Evolutionary conservation across 192 early-diverging fungal genomes (phyloP), one percentile per base, ranked within the genome.

Genomic region (Coemansia sp.): DNA sequence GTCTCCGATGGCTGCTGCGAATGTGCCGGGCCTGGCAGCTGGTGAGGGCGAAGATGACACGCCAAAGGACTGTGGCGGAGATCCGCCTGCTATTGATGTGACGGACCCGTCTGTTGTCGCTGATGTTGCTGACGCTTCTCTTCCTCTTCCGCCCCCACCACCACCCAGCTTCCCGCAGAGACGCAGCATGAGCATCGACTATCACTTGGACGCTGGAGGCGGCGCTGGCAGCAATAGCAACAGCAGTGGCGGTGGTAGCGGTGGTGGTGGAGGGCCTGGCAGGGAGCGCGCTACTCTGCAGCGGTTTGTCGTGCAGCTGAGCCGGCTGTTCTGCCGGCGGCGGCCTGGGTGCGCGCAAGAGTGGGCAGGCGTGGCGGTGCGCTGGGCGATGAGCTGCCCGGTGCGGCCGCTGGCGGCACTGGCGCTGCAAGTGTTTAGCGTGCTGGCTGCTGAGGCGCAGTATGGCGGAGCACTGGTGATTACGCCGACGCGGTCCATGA

Each of bases 301-400:
- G 36, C 61, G 67, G 29, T 68, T 82, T 29, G 43, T 77, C 14
- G 68, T 60, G 64, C 67, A 67, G 39, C 38, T 77, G 60, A 68
- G 67, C 58, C 70, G 71, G 22, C 58, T 81, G 19, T 81, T 81
- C 62, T 45, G 70, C 7, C 36, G 60, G 40, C 69, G 65, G 19
- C 65, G 32, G 11, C 14, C 70, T 10, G 70, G 67, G 7, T 76
- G 69, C 35, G 79, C 73, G 37, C 79, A 82, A 37, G 49, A 42
- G 8, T 76, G 71, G 76, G 80, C 76, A 3, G 62, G 53, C 20
- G 68, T 66, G 19, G 65, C 80, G 1, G 71, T 83, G 49, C 65
- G 73, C 35, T 83, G 74, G 74, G 75, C 80, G 5, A 77, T 77
- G 80, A 53, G 68, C n/a, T 77, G 80, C 32, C 66, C 68, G 0